Evolutionary conservation across 2,329 filamentous ascomycete genomes (phyloP).

Genomic region (Fusarium sp.): DNA sequence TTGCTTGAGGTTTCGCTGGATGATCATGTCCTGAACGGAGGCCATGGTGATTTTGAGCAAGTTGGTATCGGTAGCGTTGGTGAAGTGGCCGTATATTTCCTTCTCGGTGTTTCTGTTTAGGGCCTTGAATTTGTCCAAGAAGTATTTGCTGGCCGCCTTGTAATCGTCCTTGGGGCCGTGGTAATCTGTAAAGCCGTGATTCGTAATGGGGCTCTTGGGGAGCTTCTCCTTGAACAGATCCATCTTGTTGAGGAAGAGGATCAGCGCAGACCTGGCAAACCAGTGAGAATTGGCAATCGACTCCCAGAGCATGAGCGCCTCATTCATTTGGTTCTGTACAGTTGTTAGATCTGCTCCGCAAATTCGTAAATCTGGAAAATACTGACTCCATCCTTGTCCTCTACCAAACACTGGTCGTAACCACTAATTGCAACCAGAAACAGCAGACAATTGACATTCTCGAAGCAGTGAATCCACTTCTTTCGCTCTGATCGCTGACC

Average conservation of each 20-base stretch:
- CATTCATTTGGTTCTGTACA: constrained; percentile 86
- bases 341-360: constrained; percentile 20
- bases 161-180: constrained; percentile 76
- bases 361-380: neutral
- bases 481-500: constrained; percentile 93
- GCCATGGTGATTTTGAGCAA: constrained; percentile 87
- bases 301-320: constrained; percentile 87
- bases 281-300: constrained; percentile 87
- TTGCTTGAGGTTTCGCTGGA: constrained; percentile 84
- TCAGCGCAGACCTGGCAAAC: constrained; percentile 84
- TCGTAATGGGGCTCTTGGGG: constrained; percentile 73
- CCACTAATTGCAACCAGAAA: constrained; percentile 96
- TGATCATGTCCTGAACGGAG: constrained; percentile 88
- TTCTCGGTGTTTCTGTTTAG: constrained; percentile 76
- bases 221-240: constrained; percentile 86
- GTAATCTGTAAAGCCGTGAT: constrained; percentile 83
- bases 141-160: constrained; percentile 82
- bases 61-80: constrained; percentile 74
- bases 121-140: constrained; percentile 82
- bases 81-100: constrained; percentile 72
- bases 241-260: constrained; percentile 89
- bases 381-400: constrained; percentile 93
- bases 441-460: constrained; percentile 90
- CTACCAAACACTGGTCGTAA: constrained; percentile 95
- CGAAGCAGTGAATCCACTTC: constrained; percentile 98